phyloP scores from a whole-genome alignment of 208 protist genomes.

The Trypanosomatidae sp. region DNA sequence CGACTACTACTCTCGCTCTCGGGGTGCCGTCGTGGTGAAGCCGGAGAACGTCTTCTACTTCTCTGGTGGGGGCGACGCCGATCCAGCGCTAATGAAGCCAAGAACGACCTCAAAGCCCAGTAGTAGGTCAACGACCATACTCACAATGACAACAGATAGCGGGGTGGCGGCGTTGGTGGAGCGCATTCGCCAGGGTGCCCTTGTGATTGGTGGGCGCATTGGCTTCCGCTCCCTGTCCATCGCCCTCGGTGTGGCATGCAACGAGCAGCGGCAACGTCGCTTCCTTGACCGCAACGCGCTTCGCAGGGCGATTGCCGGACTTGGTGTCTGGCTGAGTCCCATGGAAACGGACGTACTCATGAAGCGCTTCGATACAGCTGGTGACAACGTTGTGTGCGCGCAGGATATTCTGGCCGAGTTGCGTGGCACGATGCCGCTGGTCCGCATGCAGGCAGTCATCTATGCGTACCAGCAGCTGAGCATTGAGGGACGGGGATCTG shows the following conservation, averaged over 20 bases:
- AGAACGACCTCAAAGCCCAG: slow-evolving; percentile 8
- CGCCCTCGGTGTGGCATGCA: slow-evolving; percentile 71
- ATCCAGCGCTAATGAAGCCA: slow-evolving; percentile 5
- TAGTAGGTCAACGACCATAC: slow-evolving; percentile 7
- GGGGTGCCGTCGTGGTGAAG: slow-evolving; percentile 41
- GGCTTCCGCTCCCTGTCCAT: slow-evolving; percentile 76
- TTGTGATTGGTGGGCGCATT: slow-evolving; percentile 63
- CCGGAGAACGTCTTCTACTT: slow-evolving; percentile 74
- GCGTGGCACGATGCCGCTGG: slow-evolving; percentile 67
- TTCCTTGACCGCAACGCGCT: slow-evolving; percentile 53
- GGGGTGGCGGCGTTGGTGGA: slow-evolving; percentile 48
- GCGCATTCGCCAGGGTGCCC: slow-evolving; percentile 63
- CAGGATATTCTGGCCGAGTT: slow-evolving; percentile 82
- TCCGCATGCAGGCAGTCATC: slow-evolving; percentile 60
- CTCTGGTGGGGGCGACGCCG: slow-evolving; percentile 13
- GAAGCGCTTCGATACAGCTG: slow-evolving; percentile 65
- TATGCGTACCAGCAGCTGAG: slow-evolving; percentile 70
- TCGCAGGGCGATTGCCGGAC: slow-evolving; percentile 32
- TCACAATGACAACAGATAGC: slow-evolving; percentile 42
- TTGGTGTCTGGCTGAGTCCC: slow-evolving; percentile 58
- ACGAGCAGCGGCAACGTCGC: slow-evolving; percentile 50
- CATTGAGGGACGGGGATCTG: slow-evolving; percentile 75
- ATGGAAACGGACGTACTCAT: slow-evolving; percentile 79
- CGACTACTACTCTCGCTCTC: slow-evolving; percentile 36
- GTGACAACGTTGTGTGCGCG: slow-evolving; percentile 70